Evolutionary conservation across 305 asterid genomes (phyloP).

Genomic region (Stenogyne calaminthoides): DNA sequence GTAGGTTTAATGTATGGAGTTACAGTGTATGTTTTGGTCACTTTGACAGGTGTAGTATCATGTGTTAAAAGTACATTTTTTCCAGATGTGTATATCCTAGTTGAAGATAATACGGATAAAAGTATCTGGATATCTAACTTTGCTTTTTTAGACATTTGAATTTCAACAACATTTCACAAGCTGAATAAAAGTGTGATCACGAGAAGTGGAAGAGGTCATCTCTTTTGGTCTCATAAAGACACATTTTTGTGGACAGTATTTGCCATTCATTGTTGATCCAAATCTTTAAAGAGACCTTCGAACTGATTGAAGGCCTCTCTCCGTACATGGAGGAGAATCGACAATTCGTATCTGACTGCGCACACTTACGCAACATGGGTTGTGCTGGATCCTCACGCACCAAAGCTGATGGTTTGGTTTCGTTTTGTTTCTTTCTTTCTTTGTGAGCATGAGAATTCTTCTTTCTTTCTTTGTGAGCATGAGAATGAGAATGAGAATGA

Average conservation of each 20-base stretch:
- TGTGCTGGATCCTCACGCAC: conserved; percentile 77
- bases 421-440: background rate
- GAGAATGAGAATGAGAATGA: too few relatives aligned
- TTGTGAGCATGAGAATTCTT: too few relatives aligned
- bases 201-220: conserved; percentile 47
- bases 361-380: conserved; percentile 51
- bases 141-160: background rate
- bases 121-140: background rate
- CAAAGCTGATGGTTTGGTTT: conserved; percentile 53
- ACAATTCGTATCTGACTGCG: background rate
- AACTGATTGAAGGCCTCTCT: background rate
- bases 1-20: conserved; percentile 2
- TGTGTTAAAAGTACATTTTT: background rate
- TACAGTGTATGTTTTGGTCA: conserved; percentile 17
- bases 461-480: background rate
- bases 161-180: conserved; percentile 19
- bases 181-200: conserved; percentile 45
- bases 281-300: conserved; percentile 24
- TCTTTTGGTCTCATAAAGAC: conserved; percentile 21
- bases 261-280: conserved; percentile 18
- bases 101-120: background rate
- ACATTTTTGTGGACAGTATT: conserved; percentile 39
- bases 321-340: conserved; percentile 27
- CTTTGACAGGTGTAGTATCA: conserved; percentile 23
- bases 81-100: too few relatives aligned